These are phyloP conservation scores for Aspergillus incahuasiensis DNA, from an alignment of 495 filamentous ascomycete genomes.

Conservation along the genomic window DNA sequence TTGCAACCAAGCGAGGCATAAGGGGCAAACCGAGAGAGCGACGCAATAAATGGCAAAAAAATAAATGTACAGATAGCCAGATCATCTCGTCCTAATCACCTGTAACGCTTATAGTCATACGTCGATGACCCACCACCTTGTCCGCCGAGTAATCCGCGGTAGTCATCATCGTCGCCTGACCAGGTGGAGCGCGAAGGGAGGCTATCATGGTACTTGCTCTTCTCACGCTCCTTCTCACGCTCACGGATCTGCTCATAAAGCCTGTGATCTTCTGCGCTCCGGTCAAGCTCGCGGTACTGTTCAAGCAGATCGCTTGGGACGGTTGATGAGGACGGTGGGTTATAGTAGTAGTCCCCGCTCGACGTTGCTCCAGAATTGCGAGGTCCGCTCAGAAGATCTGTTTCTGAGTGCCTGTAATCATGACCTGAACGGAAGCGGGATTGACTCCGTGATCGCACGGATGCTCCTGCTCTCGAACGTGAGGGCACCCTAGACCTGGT, in stretches of 20 bases:
- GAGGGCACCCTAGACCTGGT: slow-evolving; percentile 18
- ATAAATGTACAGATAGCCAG: slow-evolving; percentile 4
- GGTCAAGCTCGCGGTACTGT: slow-evolving; percentile 25
- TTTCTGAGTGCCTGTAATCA: slow-evolving; percentile 40
- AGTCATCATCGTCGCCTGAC: slow-evolving; percentile 36
- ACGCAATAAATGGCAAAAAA: slow-evolving; percentile 1
- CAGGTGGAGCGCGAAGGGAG: slow-evolving; percentile 22
- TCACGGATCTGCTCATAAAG: slow-evolving; percentile 27
- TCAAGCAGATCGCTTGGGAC: slow-evolving; percentile 24
- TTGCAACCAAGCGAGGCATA: background rate
- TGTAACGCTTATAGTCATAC: slow-evolving; percentile 33
- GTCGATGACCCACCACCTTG: slow-evolving; percentile 28
- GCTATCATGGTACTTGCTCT: slow-evolving; percentile 24
- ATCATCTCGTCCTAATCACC: slow-evolving; percentile 13
- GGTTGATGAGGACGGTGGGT: slow-evolving; percentile 20
- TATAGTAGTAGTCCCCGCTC: slow-evolving; percentile 28
- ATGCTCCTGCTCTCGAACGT: slow-evolving; percentile 9
- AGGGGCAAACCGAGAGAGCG: background rate
- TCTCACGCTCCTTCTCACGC: slow-evolving; percentile 28
- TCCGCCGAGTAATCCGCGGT: slow-evolving; percentile 35
- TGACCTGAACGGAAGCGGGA: slow-evolving; percentile 25
- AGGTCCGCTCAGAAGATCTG: slow-evolving; percentile 28
- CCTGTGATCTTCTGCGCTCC: slow-evolving; percentile 21
- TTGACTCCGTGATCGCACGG: slow-evolving; percentile 31
- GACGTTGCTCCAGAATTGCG: slow-evolving; percentile 21